Evolutionary conservation across 176 grass and related monocot species (phyloP).

Genomic region (Aegilops umbellulata): DNA sequence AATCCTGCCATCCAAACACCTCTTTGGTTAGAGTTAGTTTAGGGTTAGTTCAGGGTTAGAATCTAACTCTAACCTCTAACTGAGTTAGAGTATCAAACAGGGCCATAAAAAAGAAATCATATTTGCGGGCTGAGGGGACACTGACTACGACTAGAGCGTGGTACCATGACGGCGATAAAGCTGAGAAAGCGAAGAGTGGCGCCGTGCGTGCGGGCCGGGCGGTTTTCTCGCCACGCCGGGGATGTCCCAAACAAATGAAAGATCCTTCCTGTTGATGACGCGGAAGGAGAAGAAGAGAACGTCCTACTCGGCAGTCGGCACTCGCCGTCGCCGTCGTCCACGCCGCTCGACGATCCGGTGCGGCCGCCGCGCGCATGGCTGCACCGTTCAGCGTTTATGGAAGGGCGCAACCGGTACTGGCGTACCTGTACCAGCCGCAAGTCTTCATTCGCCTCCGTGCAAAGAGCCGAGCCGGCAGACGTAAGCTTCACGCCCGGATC

Average conservation of each 20-base stretch:
- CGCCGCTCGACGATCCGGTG: not conserved
- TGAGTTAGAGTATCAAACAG: too few relatives aligned
- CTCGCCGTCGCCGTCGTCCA: conserved; percentile 25
- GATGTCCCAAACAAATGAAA: not conserved
- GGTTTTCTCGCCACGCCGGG: not conserved
- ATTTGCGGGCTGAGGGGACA: not conserved
- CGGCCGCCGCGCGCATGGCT: not conserved
- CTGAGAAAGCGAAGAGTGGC: not conserved
- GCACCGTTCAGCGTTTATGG: not conserved
- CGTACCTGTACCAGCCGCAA: not conserved
- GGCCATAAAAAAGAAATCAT: too few relatives aligned
- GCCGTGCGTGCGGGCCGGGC: not conserved
- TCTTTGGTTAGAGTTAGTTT: too few relatives aligned
- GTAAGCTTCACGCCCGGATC: not conserved
- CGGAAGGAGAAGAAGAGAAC: not conserved
- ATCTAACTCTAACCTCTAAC: too few relatives aligned
- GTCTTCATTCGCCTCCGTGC: not conserved
- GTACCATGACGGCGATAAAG: not conserved
- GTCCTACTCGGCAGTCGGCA: not conserved
- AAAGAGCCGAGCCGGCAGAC: not conserved
- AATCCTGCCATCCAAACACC: too few relatives aligned
- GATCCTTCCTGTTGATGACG: not conserved
- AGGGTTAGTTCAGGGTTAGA: too few relatives aligned
- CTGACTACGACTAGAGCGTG: not conserved
- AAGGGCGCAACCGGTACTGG: not conserved